Percentiles rank a stretch among this genome's conserved stretches.
Evolutionary conservation across 768 basidiomycete genomes (phyloP).

Genomic region (Mrakia frigida): DNA sequence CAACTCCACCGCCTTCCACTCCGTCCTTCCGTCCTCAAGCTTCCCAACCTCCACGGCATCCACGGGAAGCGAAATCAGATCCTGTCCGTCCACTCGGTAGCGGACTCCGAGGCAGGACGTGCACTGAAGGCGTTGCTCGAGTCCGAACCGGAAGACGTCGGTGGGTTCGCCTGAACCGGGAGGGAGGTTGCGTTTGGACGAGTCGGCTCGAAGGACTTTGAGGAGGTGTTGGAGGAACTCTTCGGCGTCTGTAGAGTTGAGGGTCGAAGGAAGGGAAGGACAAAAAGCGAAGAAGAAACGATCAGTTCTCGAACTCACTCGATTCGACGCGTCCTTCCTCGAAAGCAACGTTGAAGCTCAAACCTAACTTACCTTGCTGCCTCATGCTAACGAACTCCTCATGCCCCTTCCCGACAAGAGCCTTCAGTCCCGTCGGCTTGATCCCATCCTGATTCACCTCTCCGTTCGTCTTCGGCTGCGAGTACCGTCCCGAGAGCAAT

Average conservation of each 20-base stretch:
- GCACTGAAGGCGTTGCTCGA: slow-evolving; percentile 86
- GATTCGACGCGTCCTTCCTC: not conserved
- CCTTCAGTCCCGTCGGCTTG: slow-evolving; percentile 75
- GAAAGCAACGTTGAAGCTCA: not conserved
- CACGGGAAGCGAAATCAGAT: slow-evolving; percentile 73
- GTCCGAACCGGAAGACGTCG: slow-evolving; percentile 66
- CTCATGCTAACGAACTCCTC: slow-evolving; percentile 92
- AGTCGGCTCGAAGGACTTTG: slow-evolving; percentile 54
- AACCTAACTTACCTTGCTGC: slow-evolving; percentile 56
- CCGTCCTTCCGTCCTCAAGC: slow-evolving; percentile 57
- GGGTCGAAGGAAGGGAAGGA: not conserved
- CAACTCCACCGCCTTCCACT: slow-evolving; percentile 49
- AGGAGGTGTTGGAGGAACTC: slow-evolving; percentile 85
- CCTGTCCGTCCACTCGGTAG: slow-evolving; percentile 69
- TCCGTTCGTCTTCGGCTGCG: slow-evolving; percentile 49
- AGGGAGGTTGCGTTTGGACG: slow-evolving; percentile 1
- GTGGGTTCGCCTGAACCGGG: slow-evolving; percentile 57
- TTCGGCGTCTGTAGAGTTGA: slow-evolving; percentile 59
- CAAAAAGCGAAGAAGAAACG: not conserved
- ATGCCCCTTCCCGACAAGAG: slow-evolving; percentile 85
- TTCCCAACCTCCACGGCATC: slow-evolving; percentile 55
- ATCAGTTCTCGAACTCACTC: not conserved
- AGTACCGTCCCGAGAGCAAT: slow-evolving; percentile 85
- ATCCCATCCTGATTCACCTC: slow-evolving; percentile 62
- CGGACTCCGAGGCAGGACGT: slow-evolving; percentile 68